These are phyloP conservation scores for Teratosphaeriaceae sp. DNA, from an alignment of 2,329 filamentous ascomycete species.

Conservation along the genomic window DNA sequence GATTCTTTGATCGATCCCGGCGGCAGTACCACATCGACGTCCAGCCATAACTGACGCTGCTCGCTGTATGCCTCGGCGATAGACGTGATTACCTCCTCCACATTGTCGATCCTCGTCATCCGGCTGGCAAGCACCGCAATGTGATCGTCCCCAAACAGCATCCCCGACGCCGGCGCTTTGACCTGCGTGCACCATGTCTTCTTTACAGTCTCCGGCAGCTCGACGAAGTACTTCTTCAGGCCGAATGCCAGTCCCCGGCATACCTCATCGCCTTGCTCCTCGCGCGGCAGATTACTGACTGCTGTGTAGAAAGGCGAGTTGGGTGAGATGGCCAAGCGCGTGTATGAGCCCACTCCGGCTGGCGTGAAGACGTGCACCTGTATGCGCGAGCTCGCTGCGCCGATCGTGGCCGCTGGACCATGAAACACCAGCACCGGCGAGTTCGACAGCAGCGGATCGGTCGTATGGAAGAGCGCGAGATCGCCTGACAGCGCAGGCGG, in stretches of 20 bases:
- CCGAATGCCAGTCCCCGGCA: conserved; percentile 88
- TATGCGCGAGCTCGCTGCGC: conserved; percentile 86
- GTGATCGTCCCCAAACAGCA: conserved; percentile 84
- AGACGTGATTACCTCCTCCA: conserved; percentile 62
- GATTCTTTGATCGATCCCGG: conserved; percentile 56
- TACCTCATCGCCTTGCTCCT: conserved; percentile 92
- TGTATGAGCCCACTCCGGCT: conserved; percentile 82
- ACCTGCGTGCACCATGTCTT: conserved; percentile 54
- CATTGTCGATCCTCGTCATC: conserved; percentile 76
- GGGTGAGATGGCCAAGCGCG: conserved; percentile 85
- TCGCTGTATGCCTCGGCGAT: conserved; percentile 71
- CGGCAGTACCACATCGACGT: conserved; percentile 81
- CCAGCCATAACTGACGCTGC: conserved; percentile 76
- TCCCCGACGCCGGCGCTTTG: conserved; percentile 49
- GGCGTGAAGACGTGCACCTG: conserved; percentile 89
- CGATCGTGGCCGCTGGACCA: conserved; percentile 67
- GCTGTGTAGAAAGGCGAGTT: conserved; percentile 87
- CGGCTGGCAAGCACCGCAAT: conserved; percentile 81
- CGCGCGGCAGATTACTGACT: conserved; percentile 81
- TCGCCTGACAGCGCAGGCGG: conserved; percentile 70
- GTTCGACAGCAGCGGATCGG: conserved; percentile 75
- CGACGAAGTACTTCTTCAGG: conserved; percentile 87
- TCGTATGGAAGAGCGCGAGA: conserved; percentile 81
- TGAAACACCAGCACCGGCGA: conserved; percentile 85
- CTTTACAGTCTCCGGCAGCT: conserved; percentile 73